Conservation (phyloP, 225 moss, liverwort and hornwort species). For the Marchantia paleacea region DNA sequence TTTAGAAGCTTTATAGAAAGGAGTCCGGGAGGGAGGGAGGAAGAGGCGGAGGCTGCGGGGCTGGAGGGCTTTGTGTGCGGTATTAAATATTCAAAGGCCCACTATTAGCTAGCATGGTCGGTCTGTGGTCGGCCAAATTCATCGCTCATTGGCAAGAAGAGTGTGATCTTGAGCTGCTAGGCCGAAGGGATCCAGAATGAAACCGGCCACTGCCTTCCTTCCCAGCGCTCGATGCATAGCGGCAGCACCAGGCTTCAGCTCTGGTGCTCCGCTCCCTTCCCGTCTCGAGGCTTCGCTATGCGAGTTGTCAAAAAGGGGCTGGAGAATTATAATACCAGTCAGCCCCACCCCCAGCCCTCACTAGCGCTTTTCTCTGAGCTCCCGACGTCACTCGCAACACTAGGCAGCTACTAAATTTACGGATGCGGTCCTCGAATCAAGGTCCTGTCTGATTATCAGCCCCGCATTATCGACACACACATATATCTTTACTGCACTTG, state of each 20-base stretch:
- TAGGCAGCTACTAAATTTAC: not conserved
- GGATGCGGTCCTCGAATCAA: not conserved
- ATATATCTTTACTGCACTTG: not conserved
- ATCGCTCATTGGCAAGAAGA: not conserved
- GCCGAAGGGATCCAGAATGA: too few species aligned
- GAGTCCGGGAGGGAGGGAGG: not conserved
- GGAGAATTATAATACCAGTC: not conserved
- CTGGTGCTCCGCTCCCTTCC: too few species aligned
- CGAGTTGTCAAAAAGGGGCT: too few species aligned
- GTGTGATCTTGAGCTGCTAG: slow-evolving; percentile 1
- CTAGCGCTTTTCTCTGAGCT: not conserved
- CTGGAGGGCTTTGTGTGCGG: slow-evolving; percentile 12
- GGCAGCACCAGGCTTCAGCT: not conserved
- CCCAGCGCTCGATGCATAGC: not conserved
- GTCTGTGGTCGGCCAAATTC: slow-evolving; percentile 15
- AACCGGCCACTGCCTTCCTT: too few species aligned
- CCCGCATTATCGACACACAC: too few species aligned
- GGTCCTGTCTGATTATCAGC: not conserved
- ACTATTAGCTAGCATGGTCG: slow-evolving; percentile 12
- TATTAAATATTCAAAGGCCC: slow-evolving; percentile 13
- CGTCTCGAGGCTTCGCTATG: too few species aligned
- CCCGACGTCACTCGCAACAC: not conserved
- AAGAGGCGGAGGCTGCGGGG: slow-evolving; percentile 9
- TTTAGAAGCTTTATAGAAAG: slow-evolving; percentile 14
- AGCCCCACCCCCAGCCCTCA: not conserved